A percentile compares a stretch with the other conserved stretches of the same genome.
phyloP scores from a whole-genome alignment of 768 basidiomycete species.

The Panellus pusillus region DNA sequence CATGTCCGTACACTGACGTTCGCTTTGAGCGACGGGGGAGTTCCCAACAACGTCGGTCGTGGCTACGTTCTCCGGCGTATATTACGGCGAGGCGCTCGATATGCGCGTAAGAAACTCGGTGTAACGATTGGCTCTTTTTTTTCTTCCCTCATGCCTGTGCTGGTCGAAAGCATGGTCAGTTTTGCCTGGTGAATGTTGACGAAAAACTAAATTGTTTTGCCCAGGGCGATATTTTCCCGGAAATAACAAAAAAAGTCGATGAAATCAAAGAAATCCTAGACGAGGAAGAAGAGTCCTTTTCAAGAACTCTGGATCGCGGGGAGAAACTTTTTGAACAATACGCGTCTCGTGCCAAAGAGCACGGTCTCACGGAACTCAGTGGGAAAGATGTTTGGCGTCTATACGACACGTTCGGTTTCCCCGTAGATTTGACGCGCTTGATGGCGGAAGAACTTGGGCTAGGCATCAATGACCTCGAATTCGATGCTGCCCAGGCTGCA shows the following conservation, averaged over 20 bases:
- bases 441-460: slow-evolving; percentile 96
- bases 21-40: slow-evolving; percentile 93
- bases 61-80: slow-evolving; percentile 98
- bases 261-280: slow-evolving; percentile 95
- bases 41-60: slow-evolving; percentile 93
- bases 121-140: slow-evolving; percentile 95
- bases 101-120: slow-evolving; percentile 91
- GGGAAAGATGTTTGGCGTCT: slow-evolving; percentile 96
- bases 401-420: slow-evolving; percentile 98
- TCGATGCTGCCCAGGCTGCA: slow-evolving; percentile 82
- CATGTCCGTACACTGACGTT: slow-evolving; percentile 95
- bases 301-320: slow-evolving; percentile 94
- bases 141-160: slow-evolving; percentile 85
- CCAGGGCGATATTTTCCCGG: slow-evolving; percentile 88
- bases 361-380: slow-evolving; percentile 63
- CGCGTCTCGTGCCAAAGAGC: slow-evolving; percentile 62
- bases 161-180: slow-evolving; percentile 83
- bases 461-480: slow-evolving; percentile 82
- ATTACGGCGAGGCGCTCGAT: slow-evolving; percentile 90
- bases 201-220: neutral
- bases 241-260: slow-evolving; percentile 76
- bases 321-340: slow-evolving; percentile 95
- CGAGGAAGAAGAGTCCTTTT: slow-evolving; percentile 97
- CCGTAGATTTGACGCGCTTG: slow-evolving; percentile 90
- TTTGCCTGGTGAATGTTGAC: neutral